These are phyloP conservation scores for Cadophora gregata DNA, from an alignment of 2,329 filamentous ascomycete genomes.

Conservation along the genomic window DNA sequence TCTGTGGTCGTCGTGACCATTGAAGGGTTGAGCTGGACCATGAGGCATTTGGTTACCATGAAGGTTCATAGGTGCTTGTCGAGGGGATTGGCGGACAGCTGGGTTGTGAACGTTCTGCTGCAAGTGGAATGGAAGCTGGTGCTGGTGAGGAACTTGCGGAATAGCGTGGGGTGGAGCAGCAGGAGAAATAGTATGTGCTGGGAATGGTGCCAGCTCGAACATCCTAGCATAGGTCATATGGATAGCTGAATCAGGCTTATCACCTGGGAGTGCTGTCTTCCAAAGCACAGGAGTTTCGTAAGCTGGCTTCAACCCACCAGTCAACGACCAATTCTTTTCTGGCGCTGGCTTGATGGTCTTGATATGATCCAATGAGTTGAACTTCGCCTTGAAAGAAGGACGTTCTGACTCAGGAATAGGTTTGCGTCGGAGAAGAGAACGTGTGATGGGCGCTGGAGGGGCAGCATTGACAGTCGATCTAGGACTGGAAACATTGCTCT, in stretches of 20 bases:
- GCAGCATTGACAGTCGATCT: constrained; percentile 54
- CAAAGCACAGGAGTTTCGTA: constrained; percentile 87
- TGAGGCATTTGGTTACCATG: constrained; percentile 75
- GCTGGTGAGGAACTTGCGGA: constrained; percentile 78
- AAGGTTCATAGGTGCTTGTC: constrained; percentile 79
- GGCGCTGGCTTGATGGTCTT: constrained; percentile 59
- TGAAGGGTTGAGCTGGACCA: constrained; percentile 68
- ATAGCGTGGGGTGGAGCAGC: constrained; percentile 73
- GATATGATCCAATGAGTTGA: constrained; percentile 67
- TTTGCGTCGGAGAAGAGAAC: constrained; percentile 71
- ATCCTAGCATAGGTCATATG: constrained; percentile 74
- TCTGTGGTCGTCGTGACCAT: constrained; percentile 77
- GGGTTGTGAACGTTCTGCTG: constrained; percentile 75
- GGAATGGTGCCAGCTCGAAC: constrained; percentile 72
- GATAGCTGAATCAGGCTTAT: constrained; percentile 73
- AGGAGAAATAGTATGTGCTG: constrained; percentile 64
- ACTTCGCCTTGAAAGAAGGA: constrained; percentile 58
- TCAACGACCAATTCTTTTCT: constrained; percentile 71
- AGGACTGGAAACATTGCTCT: constrained; percentile 75
- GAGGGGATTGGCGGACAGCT: constrained; percentile 48
- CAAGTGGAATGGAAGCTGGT: constrained; percentile 83
- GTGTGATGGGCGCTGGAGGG: constrained; percentile 48
- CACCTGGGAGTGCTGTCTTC: constrained; percentile 69
- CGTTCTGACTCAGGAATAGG: constrained; percentile 64
- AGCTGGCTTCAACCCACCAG: constrained; percentile 82